Conservation (phyloP, 2,329 filamentous ascomycete species). For the Rutstroemia sp. region DNA sequence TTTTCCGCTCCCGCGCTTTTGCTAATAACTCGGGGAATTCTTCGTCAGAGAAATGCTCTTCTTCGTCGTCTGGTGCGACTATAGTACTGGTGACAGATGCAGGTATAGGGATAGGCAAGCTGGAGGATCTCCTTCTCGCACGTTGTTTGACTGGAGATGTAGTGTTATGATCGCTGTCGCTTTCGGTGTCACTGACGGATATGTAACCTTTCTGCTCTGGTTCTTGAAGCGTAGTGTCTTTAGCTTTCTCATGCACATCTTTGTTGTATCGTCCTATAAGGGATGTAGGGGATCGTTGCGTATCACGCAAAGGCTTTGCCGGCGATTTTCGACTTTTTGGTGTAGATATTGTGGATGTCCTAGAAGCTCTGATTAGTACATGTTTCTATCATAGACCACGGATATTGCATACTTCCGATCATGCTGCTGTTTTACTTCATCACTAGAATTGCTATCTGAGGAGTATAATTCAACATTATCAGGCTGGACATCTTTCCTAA, state of each 20-base stretch:
- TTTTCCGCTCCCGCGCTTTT: slow-evolving; percentile 23
- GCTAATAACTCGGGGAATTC: slow-evolving; percentile 28
- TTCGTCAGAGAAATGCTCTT: slow-evolving; percentile 20
- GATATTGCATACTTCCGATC: neutral
- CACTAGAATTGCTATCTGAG: slow-evolving; percentile 8
- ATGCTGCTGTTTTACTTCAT: slow-evolving; percentile 7
- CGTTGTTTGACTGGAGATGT: neutral
- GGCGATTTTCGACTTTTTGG: slow-evolving; percentile 15
- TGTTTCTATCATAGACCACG: neutral
- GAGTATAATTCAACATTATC: slow-evolving; percentile 11
- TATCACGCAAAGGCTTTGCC: slow-evolving; percentile 2
- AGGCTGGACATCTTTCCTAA: slow-evolving; percentile 11
- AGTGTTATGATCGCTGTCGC: slow-evolving; percentile 8
- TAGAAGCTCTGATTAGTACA: slow-evolving; percentile 7
- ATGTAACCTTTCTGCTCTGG: slow-evolving; percentile 15
- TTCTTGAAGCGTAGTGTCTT: slow-evolving; percentile 5
- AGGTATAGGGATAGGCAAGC: neutral
- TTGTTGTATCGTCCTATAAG: slow-evolving; percentile 16
- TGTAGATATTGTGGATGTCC: slow-evolving; percentile 18
- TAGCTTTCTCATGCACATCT: slow-evolving; percentile 12
- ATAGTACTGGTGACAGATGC: neutral
- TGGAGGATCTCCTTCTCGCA: neutral
- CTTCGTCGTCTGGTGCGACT: slow-evolving; percentile 16
- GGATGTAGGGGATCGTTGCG: slow-evolving; percentile 11
- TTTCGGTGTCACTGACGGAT: slow-evolving; percentile 21